Evolutionary conservation across 2,329 filamentous ascomycete species (phyloP).

Genomic region (Chaetomiaceae sp.): DNA sequence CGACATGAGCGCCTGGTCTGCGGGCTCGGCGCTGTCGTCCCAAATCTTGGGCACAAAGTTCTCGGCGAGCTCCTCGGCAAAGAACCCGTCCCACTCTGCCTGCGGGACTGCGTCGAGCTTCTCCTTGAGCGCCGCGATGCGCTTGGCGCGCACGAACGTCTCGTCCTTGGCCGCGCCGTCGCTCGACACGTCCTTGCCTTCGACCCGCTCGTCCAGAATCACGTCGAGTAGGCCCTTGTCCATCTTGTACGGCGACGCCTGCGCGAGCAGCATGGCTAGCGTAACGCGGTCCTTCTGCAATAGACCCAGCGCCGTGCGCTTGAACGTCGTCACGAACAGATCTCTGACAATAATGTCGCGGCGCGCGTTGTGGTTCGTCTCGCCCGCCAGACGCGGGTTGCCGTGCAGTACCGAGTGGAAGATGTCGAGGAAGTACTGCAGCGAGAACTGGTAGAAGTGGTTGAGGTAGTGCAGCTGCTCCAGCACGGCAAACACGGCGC

Average conservation of each 20-base stretch:
- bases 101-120: slow-evolving; percentile 56
- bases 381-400: slow-evolving; percentile 65
- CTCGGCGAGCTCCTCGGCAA: slow-evolving; percentile 80
- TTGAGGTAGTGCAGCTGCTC: slow-evolving; percentile 98
- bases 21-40: slow-evolving; percentile 55
- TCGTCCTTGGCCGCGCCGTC: slow-evolving; percentile 58
- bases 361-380: slow-evolving; percentile 69
- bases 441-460: slow-evolving; percentile 98
- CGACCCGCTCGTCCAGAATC: slow-evolving; percentile 71
- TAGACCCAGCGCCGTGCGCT: slow-evolving; percentile 85
- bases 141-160: slow-evolving; percentile 61
- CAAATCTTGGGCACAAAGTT: slow-evolving; percentile 72
- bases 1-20: slow-evolving; percentile 74
- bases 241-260: slow-evolving; percentile 94
- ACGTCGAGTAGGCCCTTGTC: slow-evolving; percentile 82
- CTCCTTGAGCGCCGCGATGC: slow-evolving; percentile 67
- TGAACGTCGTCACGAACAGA: slow-evolving; percentile 85
- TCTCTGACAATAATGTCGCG: slow-evolving; percentile 87
- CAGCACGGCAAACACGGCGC: slow-evolving; percentile 91
- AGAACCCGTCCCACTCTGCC: slow-evolving; percentile 73
- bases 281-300: slow-evolving; percentile 93
- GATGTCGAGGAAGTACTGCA: slow-evolving; percentile 97
- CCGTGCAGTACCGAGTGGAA: slow-evolving; percentile 85
- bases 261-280: slow-evolving; percentile 87
- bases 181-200: slow-evolving; percentile 73